Conservation (phyloP, 2,329 filamentous ascomycete genomes). For the Fusarium sp. region DNA sequence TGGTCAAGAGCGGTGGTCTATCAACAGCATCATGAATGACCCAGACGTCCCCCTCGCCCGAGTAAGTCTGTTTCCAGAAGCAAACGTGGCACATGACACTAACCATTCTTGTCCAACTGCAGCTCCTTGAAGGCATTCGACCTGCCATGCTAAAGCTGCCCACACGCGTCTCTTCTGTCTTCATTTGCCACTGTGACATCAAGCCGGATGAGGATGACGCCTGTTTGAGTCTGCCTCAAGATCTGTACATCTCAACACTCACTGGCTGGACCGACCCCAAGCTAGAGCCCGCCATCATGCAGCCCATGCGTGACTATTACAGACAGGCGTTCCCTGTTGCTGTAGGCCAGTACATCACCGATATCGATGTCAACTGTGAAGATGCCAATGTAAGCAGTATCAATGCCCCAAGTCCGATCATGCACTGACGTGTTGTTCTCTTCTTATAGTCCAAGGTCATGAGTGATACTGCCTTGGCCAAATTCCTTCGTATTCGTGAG, state of each 20-base stretch:
- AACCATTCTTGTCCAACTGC: not conserved
- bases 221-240: slow-evolving; percentile 6
- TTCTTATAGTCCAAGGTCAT: not conserved
- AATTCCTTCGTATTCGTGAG: not conserved
- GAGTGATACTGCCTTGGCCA: not conserved
- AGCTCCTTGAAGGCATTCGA: slow-evolving; percentile 2
- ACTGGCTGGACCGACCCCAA: slow-evolving; percentile 13
- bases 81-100: not conserved
- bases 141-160: slow-evolving; percentile 6
- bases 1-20: not conserved
- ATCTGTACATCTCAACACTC: slow-evolving; percentile 11
- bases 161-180: not conserved
- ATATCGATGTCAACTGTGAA: slow-evolving; percentile 1
- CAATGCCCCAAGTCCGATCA: no score
- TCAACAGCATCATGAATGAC: slow-evolving; percentile 1
- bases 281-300: not conserved
- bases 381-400: not conserved
- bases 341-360: slow-evolving; percentile 3
- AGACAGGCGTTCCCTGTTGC: not conserved
- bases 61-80: not conserved
- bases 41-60: not conserved
- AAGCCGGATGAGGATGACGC: slow-evolving; percentile 2
- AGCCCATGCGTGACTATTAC: slow-evolving; percentile 2
- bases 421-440: not conserved
- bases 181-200: not conserved